Base-by-base conservation (phyloP, 192 early-diverging fungal genomes). In the Pilobolus umbonatus region DNA sequence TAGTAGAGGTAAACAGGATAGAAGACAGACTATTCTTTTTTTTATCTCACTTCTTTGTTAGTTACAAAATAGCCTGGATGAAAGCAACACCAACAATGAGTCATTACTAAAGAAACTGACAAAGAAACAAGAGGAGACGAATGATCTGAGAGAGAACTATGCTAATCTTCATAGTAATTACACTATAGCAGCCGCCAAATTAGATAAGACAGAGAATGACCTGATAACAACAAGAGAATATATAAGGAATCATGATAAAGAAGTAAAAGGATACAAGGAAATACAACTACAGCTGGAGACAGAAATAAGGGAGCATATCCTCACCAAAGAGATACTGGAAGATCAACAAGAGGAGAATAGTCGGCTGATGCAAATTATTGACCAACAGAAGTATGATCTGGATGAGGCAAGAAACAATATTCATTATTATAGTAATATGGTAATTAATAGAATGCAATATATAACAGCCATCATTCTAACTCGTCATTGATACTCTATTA, bases 321-420 rank as follows among this genome's bases (percentile, higher is more conserved):
- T 62, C 38, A 62, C 1, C 63, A 71, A 32, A 28, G 29, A 34
- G 6, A 38, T 61, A 31, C 35, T 69, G 29, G 67, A 69, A 38
- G 44, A 61, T 34, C 58, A 65, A 36, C 40, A 60, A 9, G 36
- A 51, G 22, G 72, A 65, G 34, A 73, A 73, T 32, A 36, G 36
- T 6, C 34, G 30, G 19, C 46, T 73, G 0, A 60, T 61, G 43
- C 62, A 61, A 42, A 65, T 64, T 4, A 69, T 73, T 40, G 68
- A 73, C 57, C 57, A 60, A 43, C 54, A 70, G 26, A 68, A 57
- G 32, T 55, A 46, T 55, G 72, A 73, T 24, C 43, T 73, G 35
- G 67, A 73, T n/a, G 72, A 73, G 29, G 60, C 60, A 11, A 44
- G 67, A 43, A 68, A 28, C 17, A 28, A 28, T 14, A 29, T 50